A percentile compares a stretch with the other conserved stretches of the same genome.
Conservation (phyloP, 345 rosid genomes). For the Turritis glabra region DNA sequence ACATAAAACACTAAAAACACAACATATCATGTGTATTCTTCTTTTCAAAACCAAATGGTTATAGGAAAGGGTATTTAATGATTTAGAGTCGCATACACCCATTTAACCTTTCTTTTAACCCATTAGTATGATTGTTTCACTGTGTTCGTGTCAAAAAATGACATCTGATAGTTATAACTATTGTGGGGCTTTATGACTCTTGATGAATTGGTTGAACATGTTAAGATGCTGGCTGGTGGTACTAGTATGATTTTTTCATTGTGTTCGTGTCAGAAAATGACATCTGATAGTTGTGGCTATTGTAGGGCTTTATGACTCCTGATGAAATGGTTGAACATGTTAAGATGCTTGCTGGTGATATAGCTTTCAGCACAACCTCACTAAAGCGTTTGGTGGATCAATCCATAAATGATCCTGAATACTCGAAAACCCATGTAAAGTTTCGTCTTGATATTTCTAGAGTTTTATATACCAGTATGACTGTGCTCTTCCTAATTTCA, state of each 20-base stretch:
- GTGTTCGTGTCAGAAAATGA: constrained; percentile 15
- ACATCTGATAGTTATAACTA: no score
- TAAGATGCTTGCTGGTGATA: constrained; percentile 98
- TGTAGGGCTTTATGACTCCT: constrained; percentile 69
- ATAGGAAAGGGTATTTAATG: no score
- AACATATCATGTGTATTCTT: no score
- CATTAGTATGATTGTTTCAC: no score
- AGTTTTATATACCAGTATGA: constrained; percentile 14
- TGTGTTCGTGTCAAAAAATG: no score
- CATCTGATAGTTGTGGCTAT: constrained; percentile 18
- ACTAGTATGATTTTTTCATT: background rate
- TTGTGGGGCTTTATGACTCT: no score
- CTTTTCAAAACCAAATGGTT: no score
- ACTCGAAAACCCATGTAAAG: constrained; percentile 68
- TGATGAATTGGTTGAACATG: no score
- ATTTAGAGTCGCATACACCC: no score
- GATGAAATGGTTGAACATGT: constrained; percentile 99
- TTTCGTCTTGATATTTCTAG: constrained; percentile 1
- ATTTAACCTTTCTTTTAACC: no score
- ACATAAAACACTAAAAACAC: no score
- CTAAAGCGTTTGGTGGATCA: constrained; percentile 94
- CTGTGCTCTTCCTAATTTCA: constrained; percentile 1
- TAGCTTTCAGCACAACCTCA: constrained; percentile 90
- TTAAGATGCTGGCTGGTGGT: no score
- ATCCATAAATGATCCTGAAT: constrained; percentile 81